Base-by-base conservation (phyloP, 129 eudicot species). In the Lonicera japonica region DNA sequence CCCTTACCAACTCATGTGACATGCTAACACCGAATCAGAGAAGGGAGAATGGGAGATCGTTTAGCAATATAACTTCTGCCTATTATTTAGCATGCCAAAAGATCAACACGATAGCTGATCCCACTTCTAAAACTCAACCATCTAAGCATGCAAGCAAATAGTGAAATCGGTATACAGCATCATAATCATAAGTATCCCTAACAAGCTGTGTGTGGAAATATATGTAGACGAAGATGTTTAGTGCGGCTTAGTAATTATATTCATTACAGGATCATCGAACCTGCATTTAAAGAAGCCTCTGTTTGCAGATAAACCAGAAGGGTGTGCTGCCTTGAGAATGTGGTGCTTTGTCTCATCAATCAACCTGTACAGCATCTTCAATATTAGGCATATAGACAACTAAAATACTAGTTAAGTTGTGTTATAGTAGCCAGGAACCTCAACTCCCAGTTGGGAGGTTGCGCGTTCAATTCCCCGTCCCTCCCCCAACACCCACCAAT, bases 201-300 rank as follows among this genome's bases (percentile, higher is more conserved):
- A 29, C 6, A 29, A 29, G 4, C 6, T 29, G 36, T 6, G 6
- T 29, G 6, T 29, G 36, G 2, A 29, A 17, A 40, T 18, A 6
- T 17, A 5, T 10, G 8, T 43, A 8, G 13, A 8, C 8, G 50
- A 2, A 34, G 4, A 53, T 2, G 23, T 8, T 65, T 19, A 6
- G 7, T 56, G 11, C 13, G 5, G 21, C 19, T 22, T 13, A 29
- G 51, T 18, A 25, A 5, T 59, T 21, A 58, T 65, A 54, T 47
- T 6, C 21, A 54, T 5, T 8, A 63, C 21, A n/a, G 6, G 38
- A 56, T 7, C 53, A 8, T 75, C 71, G 25, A 56, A 86, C 97
- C 94, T 87, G 96, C 96, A 92, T 64, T 96, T 95, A 76, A 92
- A 92, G 78, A 92, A 92, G 64, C 98, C 98, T 59, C 96, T 77